A percentile compares a stretch with the other conserved stretches of the same genome.
phyloP scores from a whole-genome alignment of 495 filamentous ascomycete genomes.

The Saxophila tyrrhenica region DNA sequence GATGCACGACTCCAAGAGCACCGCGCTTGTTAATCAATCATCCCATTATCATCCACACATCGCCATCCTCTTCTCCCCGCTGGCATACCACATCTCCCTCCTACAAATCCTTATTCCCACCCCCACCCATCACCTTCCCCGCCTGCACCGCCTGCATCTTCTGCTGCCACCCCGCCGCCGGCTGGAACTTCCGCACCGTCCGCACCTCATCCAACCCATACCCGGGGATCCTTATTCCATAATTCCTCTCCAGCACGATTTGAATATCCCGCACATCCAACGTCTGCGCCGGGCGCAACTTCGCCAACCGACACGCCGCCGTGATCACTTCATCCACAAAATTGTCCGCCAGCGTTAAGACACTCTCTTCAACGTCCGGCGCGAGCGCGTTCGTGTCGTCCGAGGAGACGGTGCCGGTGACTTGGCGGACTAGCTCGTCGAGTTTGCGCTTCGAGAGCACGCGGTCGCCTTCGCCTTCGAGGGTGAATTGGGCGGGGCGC shows the following conservation, averaged over 20 bases:
- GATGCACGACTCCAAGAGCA: no score
- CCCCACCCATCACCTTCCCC: slow-evolving; percentile 51
- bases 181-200: slow-evolving; percentile 84
- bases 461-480: slow-evolving; percentile 81
- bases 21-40: no score
- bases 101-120: not conserved
- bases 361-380: slow-evolving; percentile 84
- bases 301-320: slow-evolving; percentile 79
- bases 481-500: slow-evolving; percentile 66
- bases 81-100: no score
- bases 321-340: slow-evolving; percentile 87
- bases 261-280: slow-evolving; percentile 92
- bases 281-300: slow-evolving; percentile 74
- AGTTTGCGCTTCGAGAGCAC: slow-evolving; percentile 92
- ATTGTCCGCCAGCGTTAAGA: slow-evolving; percentile 82
- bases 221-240: slow-evolving; percentile 95
- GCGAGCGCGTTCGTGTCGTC: slow-evolving; percentile 56
- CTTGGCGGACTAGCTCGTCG: slow-evolving; percentile 86
- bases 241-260: slow-evolving; percentile 88
- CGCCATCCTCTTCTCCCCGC: no score
- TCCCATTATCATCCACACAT: no score
- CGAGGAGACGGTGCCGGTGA: slow-evolving; percentile 61
- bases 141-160: slow-evolving; percentile 96
- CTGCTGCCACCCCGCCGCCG: slow-evolving; percentile 72
- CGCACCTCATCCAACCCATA: slow-evolving; percentile 89